These are phyloP conservation scores for Austropuccinia psidii DNA, from an alignment of 1,284 basidiomycete species.

Conservation along the genomic window DNA sequence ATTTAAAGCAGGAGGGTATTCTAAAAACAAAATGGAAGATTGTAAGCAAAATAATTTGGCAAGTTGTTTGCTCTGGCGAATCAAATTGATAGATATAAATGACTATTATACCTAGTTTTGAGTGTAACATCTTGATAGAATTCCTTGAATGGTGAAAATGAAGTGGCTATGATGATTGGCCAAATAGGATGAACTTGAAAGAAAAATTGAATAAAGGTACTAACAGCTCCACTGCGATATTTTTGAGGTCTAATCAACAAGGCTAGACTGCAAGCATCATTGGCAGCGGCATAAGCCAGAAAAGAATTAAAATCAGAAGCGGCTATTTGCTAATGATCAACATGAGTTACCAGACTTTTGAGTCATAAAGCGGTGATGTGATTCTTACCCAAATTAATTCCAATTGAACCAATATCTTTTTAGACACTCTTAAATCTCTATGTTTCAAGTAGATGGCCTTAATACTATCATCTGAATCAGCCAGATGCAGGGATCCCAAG, in stretches of 20 bases:
- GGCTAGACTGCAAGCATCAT: slow-evolving; percentile 63
- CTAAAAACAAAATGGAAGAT: too few relatives aligned
- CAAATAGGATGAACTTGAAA: too few relatives aligned
- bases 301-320: slow-evolving; percentile 80
- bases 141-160: too few relatives aligned
- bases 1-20: too few relatives aligned
- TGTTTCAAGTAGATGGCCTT: slow-evolving; percentile 22
- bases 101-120: too few relatives aligned
- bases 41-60: too few relatives aligned
- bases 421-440: slow-evolving; percentile 22
- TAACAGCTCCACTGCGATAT: slow-evolving; percentile 59
- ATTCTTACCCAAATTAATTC: slow-evolving; percentile 15
- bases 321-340: slow-evolving; percentile 56
- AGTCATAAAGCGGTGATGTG: not conserved
- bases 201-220: too few relatives aligned
- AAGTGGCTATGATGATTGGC: too few relatives aligned
- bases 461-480: slow-evolving; percentile 29
- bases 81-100: too few relatives aligned
- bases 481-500: slow-evolving; percentile 20
- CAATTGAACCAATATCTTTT: slow-evolving; percentile 23
- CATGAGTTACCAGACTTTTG: too few relatives aligned
- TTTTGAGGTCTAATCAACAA: slow-evolving; percentile 64
- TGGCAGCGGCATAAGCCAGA: slow-evolving; percentile 67
- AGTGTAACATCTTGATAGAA: too few relatives aligned
- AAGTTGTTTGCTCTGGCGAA: too few relatives aligned